Evolutionary conservation across 2,329 filamentous ascomycete species (phyloP).

Genomic region (Neonectria hederae): DNA sequence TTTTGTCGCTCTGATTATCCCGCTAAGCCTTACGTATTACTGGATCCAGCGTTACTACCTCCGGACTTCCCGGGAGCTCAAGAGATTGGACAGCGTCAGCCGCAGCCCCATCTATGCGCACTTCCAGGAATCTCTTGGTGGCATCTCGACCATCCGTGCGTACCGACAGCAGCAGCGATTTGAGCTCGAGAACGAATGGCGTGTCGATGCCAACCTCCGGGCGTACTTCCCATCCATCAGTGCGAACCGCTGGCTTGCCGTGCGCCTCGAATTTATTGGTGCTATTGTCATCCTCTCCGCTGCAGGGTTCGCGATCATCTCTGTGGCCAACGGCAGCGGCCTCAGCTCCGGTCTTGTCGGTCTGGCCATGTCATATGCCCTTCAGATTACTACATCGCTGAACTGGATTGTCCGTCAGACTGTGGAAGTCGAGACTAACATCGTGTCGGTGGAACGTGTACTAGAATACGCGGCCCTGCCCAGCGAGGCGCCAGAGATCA

Average conservation of each 20-base stretch:
- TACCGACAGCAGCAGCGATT: conserved; percentile 91
- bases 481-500: conserved; percentile 93
- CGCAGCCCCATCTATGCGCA: conserved; percentile 97
- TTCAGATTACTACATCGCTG: conserved; percentile 95
- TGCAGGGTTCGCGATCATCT: conserved; percentile 82
- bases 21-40: conserved; percentile 82
- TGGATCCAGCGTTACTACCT: conserved; percentile 98
- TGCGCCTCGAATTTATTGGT: conserved; percentile 94
- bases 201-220: conserved; percentile 91
- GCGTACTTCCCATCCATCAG: conserved; percentile 97
- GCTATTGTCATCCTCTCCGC: conserved; percentile 91
- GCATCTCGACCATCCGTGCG: conserved; percentile 93
- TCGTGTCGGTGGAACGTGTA: conserved; percentile 96
- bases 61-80: conserved; percentile 93
- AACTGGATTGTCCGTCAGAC: conserved; percentile 99
- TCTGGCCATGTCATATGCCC: conserved; percentile 94
- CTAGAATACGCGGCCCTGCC: conserved; percentile 93
- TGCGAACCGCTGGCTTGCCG: conserved; percentile 92
- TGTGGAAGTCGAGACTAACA: conserved; percentile 99
- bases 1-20: conserved; percentile 83
- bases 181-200: conserved; percentile 94
- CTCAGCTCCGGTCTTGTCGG: conserved; percentile 83
- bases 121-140: conserved; percentile 96
- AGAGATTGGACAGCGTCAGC: conserved; percentile 93
- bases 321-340: conserved; percentile 73